phyloP scores from a whole-genome alignment of 257 asterid species.

The Paraleonurus japonicus region DNA sequence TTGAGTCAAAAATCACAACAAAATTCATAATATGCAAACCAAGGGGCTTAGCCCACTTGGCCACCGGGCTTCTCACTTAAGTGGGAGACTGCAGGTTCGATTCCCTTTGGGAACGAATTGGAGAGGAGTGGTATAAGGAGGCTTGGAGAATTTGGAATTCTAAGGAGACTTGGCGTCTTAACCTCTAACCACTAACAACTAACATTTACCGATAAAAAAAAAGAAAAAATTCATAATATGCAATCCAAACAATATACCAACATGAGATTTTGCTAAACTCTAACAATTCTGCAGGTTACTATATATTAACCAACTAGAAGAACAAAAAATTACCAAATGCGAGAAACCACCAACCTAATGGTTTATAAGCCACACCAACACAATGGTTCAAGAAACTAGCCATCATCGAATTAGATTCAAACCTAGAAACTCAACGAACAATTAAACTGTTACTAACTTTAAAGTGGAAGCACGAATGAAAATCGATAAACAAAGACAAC shows the following conservation, averaged over 20 bases:
- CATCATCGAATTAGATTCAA: neutral
- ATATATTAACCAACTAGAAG: neutral
- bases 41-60: too few relatives aligned
- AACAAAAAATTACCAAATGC: neutral
- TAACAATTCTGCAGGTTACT: neutral
- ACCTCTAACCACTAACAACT: too few relatives aligned
- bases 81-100: too few relatives aligned
- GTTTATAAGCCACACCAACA: neutral
- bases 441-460: neutral
- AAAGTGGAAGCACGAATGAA: neutral
- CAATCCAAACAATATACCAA: neutral
- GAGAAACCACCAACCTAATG: neutral
- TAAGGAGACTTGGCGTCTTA: too few relatives aligned
- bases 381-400: neutral
- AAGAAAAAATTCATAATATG: too few relatives aligned
- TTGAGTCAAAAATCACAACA: neutral
- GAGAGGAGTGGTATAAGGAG: too few relatives aligned
- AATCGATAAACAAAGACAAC: neutral
- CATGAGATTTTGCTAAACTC: neutral
- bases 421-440: conserved; percentile 1
- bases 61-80: too few relatives aligned
- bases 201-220: too few relatives aligned
- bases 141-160: too few relatives aligned
- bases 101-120: too few relatives aligned
- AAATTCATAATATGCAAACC: neutral